phyloP scores from a whole-genome alignment of 2,329 filamentous ascomycete species.

The Beauveria rudraprayagi region DNA sequence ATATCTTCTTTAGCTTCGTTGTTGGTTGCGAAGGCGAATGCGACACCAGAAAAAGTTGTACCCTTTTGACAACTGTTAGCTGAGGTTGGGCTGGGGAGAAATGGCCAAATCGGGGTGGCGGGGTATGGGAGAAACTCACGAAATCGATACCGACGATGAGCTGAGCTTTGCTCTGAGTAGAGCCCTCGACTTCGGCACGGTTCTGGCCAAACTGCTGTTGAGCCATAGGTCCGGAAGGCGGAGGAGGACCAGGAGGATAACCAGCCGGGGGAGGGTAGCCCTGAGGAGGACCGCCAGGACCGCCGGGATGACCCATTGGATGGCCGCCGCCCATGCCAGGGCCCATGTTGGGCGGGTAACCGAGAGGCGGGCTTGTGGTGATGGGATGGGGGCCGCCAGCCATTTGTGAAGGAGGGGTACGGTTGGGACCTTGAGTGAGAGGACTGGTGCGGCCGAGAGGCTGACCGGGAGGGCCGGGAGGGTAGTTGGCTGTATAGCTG shows the following conservation, averaged over 20 bases:
- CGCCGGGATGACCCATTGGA: constrained; percentile 32
- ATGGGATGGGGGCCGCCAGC: constrained; percentile 58
- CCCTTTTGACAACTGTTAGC: constrained; percentile 46
- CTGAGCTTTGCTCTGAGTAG: constrained; percentile 86
- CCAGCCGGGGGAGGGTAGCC: constrained; percentile 37
- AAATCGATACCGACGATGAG: constrained; percentile 99
- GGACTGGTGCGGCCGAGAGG: constrained; percentile 47
- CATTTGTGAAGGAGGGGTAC: constrained; percentile 53
- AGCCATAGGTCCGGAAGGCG: constrained; percentile 27
- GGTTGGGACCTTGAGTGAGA: constrained; percentile 37
- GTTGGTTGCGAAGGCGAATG: constrained; percentile 94
- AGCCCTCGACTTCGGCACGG: constrained; percentile 74
- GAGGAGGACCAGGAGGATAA: constrained; percentile 40
- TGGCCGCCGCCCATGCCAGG: constrained; percentile 34
- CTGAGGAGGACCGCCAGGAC: constrained; percentile 33
- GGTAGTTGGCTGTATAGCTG: constrained; percentile 54
- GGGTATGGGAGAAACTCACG: constrained; percentile 44
- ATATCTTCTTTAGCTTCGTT: constrained; percentile 98
- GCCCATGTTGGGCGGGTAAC: constrained; percentile 51
- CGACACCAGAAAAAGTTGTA: constrained; percentile 95
- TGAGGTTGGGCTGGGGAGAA: background rate
- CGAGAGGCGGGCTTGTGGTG: constrained; percentile 54
- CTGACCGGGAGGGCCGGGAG: constrained; percentile 21
- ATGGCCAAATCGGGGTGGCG: background rate
- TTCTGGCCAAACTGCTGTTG: constrained; percentile 39